Percentiles rank a stretch among this genome's conserved stretches.
These are phyloP conservation scores for Remersonia thermophila DNA, from an alignment of 2,329 filamentous ascomycete species.

Conservation along the genomic window DNA sequence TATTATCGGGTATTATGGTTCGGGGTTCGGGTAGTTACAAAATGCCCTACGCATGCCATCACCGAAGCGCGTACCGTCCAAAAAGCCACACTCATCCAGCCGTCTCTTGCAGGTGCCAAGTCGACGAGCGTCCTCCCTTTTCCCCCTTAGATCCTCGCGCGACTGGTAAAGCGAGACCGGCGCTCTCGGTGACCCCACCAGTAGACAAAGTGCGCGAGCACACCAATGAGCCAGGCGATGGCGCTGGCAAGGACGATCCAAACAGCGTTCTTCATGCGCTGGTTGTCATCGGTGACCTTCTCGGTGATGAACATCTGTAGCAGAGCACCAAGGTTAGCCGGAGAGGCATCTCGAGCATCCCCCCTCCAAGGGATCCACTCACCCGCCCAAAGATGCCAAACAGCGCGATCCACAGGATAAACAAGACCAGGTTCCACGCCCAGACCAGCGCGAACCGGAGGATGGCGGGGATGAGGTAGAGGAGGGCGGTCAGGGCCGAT, in stretches of 20 bases:
- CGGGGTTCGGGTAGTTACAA: too few relatives aligned
- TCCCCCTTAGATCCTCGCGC: slow-evolving; percentile 36
- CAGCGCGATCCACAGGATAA: slow-evolving; percentile 66
- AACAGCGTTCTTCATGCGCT: slow-evolving; percentile 74
- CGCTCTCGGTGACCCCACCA: slow-evolving; percentile 46
- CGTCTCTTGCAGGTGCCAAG: too few relatives aligned
- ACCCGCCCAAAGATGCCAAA: slow-evolving; percentile 73
- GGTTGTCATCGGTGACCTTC: slow-evolving; percentile 49
- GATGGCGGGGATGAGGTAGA: slow-evolving; percentile 55
- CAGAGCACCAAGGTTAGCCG: not conserved
- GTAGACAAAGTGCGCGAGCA: slow-evolving; percentile 40
- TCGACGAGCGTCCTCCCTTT: too few relatives aligned
- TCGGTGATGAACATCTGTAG: slow-evolving; percentile 57
- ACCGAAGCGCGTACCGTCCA: too few relatives aligned
- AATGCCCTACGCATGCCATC: slow-evolving; percentile 23
- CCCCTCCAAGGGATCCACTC: slow-evolving; percentile 15
- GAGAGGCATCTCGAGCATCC: too few relatives aligned
- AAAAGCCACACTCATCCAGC: too few relatives aligned
- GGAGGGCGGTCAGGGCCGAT: slow-evolving; percentile 48
- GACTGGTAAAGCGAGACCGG: slow-evolving; percentile 45
- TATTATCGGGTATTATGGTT: slow-evolving; percentile 33
- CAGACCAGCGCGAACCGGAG: slow-evolving; percentile 43
- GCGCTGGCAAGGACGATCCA: slow-evolving; percentile 70
- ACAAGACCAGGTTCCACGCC: slow-evolving; percentile 58
- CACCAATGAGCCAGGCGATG: slow-evolving; percentile 61